These are phyloP conservation scores for Sequoia sempervirens DNA, from an alignment of 75 land plant species.

Conservation along the genomic window DNA sequence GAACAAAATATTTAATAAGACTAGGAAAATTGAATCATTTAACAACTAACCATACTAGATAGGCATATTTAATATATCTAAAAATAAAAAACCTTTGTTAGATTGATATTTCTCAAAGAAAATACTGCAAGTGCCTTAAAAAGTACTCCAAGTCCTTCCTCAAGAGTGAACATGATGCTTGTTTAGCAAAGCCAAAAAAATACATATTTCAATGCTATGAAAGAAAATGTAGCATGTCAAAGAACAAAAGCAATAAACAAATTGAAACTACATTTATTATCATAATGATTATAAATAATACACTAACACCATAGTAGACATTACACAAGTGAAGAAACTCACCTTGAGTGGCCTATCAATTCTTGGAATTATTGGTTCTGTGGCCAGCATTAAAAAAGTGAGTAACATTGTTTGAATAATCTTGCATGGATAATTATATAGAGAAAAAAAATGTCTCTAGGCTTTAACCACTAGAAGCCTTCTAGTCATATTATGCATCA, in stretches of 20 bases:
- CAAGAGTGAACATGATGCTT: conserved; percentile 76
- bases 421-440: conserved; percentile 33
- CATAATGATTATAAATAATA: background rate
- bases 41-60: background rate
- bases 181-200: conserved; percentile 28
- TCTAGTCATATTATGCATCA: background rate
- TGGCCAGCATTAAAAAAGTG: conserved; percentile 80
- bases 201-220: background rate
- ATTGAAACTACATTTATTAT: background rate
- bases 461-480: background rate
- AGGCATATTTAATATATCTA: background rate
- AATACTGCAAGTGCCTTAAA: conserved; percentile 89
- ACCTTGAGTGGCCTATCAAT: conserved; percentile 84
- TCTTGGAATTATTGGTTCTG: conserved; percentile 89
- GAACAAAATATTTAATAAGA: background rate
- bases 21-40: background rate
- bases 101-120: conserved; percentile 72
- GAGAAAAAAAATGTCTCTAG: background rate
- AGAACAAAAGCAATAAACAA: conserved; percentile 1
- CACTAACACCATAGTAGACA: background rate
- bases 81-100: conserved; percentile 64
- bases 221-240: background rate
- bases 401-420: conserved; percentile 66
- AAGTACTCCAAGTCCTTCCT: conserved; percentile 79
- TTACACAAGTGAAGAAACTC: conserved; percentile 6